Evolutionary conservation across 768 basidiomycete genomes (phyloP), one percentile per base, ranked within the genome.

Genomic region (Boletus pseudopeckii): DNA sequence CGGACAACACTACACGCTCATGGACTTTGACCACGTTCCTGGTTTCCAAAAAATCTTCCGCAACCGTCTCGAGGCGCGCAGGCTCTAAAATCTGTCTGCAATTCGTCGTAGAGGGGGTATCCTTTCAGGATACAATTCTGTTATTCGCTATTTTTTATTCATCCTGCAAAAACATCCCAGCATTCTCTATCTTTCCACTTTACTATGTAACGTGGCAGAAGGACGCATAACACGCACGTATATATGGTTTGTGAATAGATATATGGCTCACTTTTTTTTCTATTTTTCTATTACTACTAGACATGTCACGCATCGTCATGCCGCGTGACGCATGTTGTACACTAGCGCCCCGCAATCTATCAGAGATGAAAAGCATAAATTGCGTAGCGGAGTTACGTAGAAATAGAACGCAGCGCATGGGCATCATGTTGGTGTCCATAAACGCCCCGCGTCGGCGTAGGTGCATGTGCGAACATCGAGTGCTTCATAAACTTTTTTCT

Each of bases 1-100:
- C 0, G 66, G 66, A 22, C 60, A 65, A 13, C 66, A 68, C 45
- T 68, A 67, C 45, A 69, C 66, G 1, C 56, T 68, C 14, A 69
- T 68, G 68, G 66, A 68, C 55, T 60, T 65, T 37, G 68, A 69
- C 48, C 65, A 67, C 37, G 67, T 69, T 5, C 65, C 65, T 1
- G 57, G 53, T 0, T 69, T 67, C 58, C 66, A 67, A 45, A 67
- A 64, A 54, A 58, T 67, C 43, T 67, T 67, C 58, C 68, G 66
- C 11, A 47, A 7, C 22, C 55, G 57, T 36, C 63, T 68, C 17
- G 65, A 63, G 39, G 58, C 58, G 1, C 68, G 65, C 15, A 65
- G 66, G 5, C 58, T 67, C 6, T 67, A 48, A 52, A 26, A 46
- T 26, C 7, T 7, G 1, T 44, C 10, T 11, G 8, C 3, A 4